Conservation (phyloP, 73 alveolate genomes). For the Effrenium voratum region DNA sequence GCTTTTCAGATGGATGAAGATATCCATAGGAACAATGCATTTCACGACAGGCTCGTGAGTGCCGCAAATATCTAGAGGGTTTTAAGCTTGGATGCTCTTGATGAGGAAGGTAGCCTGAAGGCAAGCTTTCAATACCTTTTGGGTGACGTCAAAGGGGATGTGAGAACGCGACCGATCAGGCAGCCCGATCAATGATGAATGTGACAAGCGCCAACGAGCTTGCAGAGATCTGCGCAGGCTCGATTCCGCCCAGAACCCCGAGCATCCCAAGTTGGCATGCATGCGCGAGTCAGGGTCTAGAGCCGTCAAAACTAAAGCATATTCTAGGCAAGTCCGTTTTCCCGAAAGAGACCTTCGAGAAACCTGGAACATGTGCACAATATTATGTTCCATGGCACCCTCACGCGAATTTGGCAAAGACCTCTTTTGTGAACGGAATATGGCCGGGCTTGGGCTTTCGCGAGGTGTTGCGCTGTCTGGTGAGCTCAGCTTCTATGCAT, state of each 20-base stretch:
- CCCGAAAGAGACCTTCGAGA: no score
- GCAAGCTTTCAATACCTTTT: not conserved
- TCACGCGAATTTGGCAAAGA: no score
- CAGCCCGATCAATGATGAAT: conserved; percentile 91
- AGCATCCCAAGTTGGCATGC: not conserved
- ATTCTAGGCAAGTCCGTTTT: no score
- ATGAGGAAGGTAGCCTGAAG: no score
- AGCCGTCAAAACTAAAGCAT: no score
- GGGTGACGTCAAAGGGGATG: not conserved
- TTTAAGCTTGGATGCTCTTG: no score
- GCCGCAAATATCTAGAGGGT: not conserved
- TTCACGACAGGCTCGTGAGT: not conserved
- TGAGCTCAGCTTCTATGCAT: conserved; percentile 93
- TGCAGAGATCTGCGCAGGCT: conserved; percentile 89
- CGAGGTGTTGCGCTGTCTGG: conserved; percentile 85
- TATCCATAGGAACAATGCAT: not conserved
- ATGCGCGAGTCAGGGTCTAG: no score
- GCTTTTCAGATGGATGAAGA: not conserved
- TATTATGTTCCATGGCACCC: no score
- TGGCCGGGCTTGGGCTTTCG: not conserved
- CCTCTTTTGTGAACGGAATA: no score
- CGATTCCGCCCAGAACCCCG: not conserved
- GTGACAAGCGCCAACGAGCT: conserved; percentile 78
- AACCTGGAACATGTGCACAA: no score
- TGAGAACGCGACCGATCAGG: conserved; percentile 14